Evolutionary conservation across 352 stramenopile species (phyloP), one percentile per base, ranked within the genome.

Genomic region (Pythium myriotylum): DNA sequence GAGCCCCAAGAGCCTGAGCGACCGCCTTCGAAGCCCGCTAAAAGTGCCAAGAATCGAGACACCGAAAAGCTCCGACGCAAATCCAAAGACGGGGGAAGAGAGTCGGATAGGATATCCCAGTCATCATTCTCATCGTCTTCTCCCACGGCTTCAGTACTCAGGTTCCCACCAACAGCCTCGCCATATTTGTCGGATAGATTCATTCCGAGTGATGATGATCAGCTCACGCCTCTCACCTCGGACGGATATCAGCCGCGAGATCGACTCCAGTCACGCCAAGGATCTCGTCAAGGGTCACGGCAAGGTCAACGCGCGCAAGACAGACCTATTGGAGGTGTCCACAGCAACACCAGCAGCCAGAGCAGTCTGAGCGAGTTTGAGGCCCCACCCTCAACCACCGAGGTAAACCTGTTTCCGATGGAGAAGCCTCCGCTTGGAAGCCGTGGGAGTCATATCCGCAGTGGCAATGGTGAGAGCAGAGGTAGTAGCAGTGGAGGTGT

Each of bases 201-300:
- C 47, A 69, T 74, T 23, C 49, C 46, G n/a, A 51, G 49, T 2
- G 70, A 86, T 2, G 66, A 69, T 0, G 74, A 84, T 41, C 43
- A 87, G 13, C 54, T 91, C 8, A 39, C 70, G 2, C 74, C 79
- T 26, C 33, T 86, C 0, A 54, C 62, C 1, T 56, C 65, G 13
- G 78, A 88, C 17, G 57, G 66, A 23, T 92, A 92, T 49, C 79
- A 88, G 48, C 76, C 85, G 10, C 70, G 81, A 13, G 85, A 94
- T 62, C 79, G 85, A 3, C 69, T 94, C 22, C 79, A 92, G 45
- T 94, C 85, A 13, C 77, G 85, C 7, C 84, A 94, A 53, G 83
- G 85, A 0, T 92, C 80, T 2, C 65, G 84, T 0, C 82, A 89
- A 54, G 81, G 84, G 1, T 91, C 79, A 7, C 66, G 85, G 0